Evolutionary conservation across 495 filamentous ascomycete species (phyloP).

Genomic region (Mytilinidion resinicola): DNA sequence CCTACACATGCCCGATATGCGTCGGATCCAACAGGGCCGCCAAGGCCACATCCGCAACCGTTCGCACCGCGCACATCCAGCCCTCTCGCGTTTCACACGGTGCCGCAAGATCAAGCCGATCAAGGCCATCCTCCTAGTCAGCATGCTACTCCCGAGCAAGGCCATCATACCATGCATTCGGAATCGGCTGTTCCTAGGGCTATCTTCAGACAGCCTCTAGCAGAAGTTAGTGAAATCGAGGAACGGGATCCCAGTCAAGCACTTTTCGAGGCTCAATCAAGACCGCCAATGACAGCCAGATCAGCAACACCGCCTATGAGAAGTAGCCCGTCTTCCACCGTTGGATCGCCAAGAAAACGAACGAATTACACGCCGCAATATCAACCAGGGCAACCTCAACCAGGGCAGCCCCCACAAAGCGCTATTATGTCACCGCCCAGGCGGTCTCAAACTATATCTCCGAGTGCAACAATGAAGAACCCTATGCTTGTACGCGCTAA

Average conservation of each 20-base stretch:
- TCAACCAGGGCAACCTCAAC: constrained; percentile 28
- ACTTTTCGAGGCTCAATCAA: constrained; percentile 6
- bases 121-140: constrained; percentile 17
- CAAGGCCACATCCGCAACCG: constrained; percentile 43
- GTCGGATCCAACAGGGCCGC: constrained; percentile 33
- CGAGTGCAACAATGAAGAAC: constrained; percentile 51
- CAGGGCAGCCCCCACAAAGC: constrained; percentile 22
- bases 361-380: constrained; percentile 37
- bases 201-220: constrained; percentile 9
- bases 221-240: constrained; percentile 22
- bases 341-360: constrained; percentile 48
- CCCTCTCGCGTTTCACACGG: constrained; percentile 63
- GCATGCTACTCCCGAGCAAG: constrained; percentile 15
- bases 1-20: constrained; percentile 25
- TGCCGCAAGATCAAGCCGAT: constrained; percentile 39
- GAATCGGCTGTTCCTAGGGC: constrained; percentile 10
- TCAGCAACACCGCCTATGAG: constrained; percentile 23
- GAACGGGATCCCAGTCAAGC: constrained; percentile 5
- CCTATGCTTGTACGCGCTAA: constrained; percentile 41
- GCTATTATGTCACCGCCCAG: constrained; percentile 48
- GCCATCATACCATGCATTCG: constrained; percentile 24
- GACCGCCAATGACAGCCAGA: constrained; percentile 18
- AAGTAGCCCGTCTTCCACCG: constrained; percentile 35
- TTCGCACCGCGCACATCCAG: constrained; percentile 84
- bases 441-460: constrained; percentile 83